phyloP scores from a whole-genome alignment of 495 filamentous ascomycete genomes.

The Hypoxylon trugodes region DNA sequence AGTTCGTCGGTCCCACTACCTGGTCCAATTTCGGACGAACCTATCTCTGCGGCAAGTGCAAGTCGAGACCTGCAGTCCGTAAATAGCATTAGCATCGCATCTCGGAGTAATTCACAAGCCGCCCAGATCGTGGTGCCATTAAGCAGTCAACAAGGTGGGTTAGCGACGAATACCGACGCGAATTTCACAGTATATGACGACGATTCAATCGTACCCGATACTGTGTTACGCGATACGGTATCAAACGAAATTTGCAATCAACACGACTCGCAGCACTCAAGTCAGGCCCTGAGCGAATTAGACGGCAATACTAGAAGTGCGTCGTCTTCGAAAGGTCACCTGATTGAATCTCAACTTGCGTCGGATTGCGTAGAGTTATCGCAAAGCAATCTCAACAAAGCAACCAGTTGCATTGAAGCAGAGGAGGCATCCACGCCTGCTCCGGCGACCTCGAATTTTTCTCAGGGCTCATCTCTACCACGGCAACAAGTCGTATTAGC shows the following conservation, averaged over 20 bases:
- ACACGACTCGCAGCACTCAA: slow-evolving; percentile 18
- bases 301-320: slow-evolving; percentile 31
- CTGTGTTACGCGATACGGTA: slow-evolving; percentile 36
- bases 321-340: slow-evolving; percentile 21
- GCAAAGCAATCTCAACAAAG: slow-evolving; percentile 1
- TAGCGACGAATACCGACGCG: slow-evolving; percentile 34
- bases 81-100: slow-evolving; percentile 1
- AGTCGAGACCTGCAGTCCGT: slow-evolving; percentile 15
- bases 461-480: not conserved
- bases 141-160: slow-evolving; percentile 27
- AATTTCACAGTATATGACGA: slow-evolving; percentile 34
- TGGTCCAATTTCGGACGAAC: not conserved
- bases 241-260: not conserved
- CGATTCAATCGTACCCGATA: slow-evolving; percentile 35
- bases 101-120: slow-evolving; percentile 35
- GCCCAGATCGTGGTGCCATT: slow-evolving; percentile 44
- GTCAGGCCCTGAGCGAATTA: slow-evolving; percentile 35
- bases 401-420: not conserved
- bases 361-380: slow-evolving; percentile 5
- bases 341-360: slow-evolving; percentile 13
- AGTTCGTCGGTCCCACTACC: slow-evolving; percentile 10
- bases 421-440: not conserved
- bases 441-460: not conserved
- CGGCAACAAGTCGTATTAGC: slow-evolving; percentile 4
- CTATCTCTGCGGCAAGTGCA: slow-evolving; percentile 9